These are phyloP conservation scores for Verticillium tricorpus DNA, from an alignment of 2,329 filamentous ascomycete species.

Conservation along the genomic window DNA sequence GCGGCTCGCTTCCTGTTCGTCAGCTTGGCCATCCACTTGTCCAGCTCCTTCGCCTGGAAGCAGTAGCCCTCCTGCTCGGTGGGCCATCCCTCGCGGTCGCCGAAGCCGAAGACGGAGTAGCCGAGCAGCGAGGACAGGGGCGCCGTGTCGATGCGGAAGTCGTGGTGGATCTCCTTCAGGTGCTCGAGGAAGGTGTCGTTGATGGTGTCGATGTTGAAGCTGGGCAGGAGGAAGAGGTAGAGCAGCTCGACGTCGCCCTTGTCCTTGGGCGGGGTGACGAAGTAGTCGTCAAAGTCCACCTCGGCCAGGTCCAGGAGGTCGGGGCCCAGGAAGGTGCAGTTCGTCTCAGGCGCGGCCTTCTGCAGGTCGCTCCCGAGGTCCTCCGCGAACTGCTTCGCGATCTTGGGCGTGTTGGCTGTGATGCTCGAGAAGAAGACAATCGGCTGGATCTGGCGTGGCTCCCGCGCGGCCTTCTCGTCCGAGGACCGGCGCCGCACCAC, in stretches of 20 bases:
- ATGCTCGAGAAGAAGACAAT: conserved; percentile 88
- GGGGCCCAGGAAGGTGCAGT: conserved; percentile 46
- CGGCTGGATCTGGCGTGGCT: conserved; percentile 56
- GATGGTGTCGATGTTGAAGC: conserved; percentile 93
- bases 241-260: conserved; percentile 58
- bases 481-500: conserved; percentile 15
- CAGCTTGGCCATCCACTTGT: conserved; percentile 96
- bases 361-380: conserved; percentile 49
- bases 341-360: conserved; percentile 33
- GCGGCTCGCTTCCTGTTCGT: conserved; percentile 82
- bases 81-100: conserved; percentile 88
- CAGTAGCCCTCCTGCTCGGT: conserved; percentile 89
- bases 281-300: conserved; percentile 90
- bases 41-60: conserved; percentile 83
- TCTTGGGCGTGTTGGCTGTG: conserved; percentile 75
- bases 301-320: conserved; percentile 75
- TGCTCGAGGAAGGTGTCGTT: conserved; percentile 84
- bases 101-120: conserved; percentile 92
- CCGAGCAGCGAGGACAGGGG: conserved; percentile 73
- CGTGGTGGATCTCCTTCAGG: conserved; percentile 87
- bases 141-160: conserved; percentile 91
- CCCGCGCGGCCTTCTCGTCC: conserved; percentile 16
- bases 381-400: conserved; percentile 60
- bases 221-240: conserved; percentile 81
- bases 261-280: conserved; percentile 68